Conservation (phyloP, 2,329 filamentous ascomycete genomes). For the Microdochium nivale region DNA sequence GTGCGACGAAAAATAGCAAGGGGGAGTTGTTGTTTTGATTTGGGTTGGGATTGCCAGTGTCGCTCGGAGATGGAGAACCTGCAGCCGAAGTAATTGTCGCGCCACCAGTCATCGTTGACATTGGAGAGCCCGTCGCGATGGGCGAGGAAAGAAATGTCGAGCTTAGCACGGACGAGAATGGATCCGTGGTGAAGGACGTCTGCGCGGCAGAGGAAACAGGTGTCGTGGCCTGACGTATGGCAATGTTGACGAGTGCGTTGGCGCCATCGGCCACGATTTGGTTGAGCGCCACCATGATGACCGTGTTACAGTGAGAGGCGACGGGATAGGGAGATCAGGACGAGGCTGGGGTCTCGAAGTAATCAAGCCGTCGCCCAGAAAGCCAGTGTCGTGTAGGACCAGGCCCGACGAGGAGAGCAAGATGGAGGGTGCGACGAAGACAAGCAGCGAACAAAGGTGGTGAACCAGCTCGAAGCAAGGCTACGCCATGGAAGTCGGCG, state of each 20-base stretch:
- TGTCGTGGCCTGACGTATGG: slow-evolving; percentile 11
- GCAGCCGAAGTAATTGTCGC: slow-evolving; percentile 3
- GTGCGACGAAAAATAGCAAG: slow-evolving; percentile 83
- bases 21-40: slow-evolving; percentile 53
- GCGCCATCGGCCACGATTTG: slow-evolving; percentile 26
- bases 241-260: slow-evolving; percentile 22
- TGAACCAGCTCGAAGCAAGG: not conserved
- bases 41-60: slow-evolving; percentile 7
- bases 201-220: slow-evolving; percentile 3
- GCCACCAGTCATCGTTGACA: slow-evolving; percentile 5
- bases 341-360: not conserved
- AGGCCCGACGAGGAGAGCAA: not conserved
- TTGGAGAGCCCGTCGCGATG: slow-evolving; percentile 2
- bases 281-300: slow-evolving; percentile 26
- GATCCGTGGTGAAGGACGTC: slow-evolving; percentile 1
- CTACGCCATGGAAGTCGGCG: not conserved
- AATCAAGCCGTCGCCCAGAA: not conserved
- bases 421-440: not conserved
- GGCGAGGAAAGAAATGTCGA: not conserved
- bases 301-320: not conserved
- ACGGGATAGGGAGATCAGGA: not conserved
- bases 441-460: not conserved
- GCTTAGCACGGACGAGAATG: not conserved
- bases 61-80: not conserved
- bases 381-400: not conserved